Evolutionary conservation across 2,329 filamentous ascomycete genomes (phyloP).

Genomic region (Colletotrichum scovillei): DNA sequence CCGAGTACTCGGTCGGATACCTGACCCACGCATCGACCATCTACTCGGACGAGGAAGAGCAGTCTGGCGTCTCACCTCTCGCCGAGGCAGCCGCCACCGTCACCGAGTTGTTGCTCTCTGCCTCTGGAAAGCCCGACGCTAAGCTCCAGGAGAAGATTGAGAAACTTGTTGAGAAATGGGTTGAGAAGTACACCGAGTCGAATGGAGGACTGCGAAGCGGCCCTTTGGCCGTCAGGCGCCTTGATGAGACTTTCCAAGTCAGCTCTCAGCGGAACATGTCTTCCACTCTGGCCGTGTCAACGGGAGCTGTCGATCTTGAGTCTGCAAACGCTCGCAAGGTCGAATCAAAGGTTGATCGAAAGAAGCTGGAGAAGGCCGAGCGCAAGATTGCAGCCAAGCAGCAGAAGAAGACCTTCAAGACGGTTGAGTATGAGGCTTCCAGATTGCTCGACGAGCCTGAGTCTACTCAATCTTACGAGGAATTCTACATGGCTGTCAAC

Average conservation of each 20-base stretch:
- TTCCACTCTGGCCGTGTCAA: constrained; percentile 89
- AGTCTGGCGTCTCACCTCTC: constrained; percentile 78
- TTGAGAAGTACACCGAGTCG: constrained; percentile 80
- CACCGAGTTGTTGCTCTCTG: constrained; percentile 90
- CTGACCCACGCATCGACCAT: constrained; percentile 91
- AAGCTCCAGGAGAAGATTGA: constrained; percentile 82
- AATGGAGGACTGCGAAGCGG: constrained; percentile 79
- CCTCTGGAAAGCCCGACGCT: constrained; percentile 83
- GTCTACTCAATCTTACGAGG: constrained; percentile 91
- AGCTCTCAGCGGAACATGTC: constrained; percentile 95
- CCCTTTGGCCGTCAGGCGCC: constrained; percentile 81
- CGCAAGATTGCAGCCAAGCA: constrained; percentile 98
- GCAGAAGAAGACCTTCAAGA: constrained; percentile 98
- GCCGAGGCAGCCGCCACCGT: constrained; percentile 86
- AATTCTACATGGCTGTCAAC: constrained; percentile 99
- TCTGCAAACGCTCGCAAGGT: constrained; percentile 93
- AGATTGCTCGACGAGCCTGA: constrained; percentile 86
- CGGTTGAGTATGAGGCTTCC: constrained; percentile 96
- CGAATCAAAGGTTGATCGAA: constrained; percentile 96
- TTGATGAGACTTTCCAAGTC: constrained; percentile 96
- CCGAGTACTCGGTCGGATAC: constrained; percentile 94
- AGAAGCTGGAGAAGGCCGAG: constrained; percentile 99
- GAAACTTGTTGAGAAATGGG: constrained; percentile 89
- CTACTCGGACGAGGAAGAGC: constrained; percentile 80
- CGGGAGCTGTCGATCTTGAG: constrained; percentile 89